Conservation (phyloP, 768 basidiomycete species). For the Psilocybe cyanescens region DNA sequence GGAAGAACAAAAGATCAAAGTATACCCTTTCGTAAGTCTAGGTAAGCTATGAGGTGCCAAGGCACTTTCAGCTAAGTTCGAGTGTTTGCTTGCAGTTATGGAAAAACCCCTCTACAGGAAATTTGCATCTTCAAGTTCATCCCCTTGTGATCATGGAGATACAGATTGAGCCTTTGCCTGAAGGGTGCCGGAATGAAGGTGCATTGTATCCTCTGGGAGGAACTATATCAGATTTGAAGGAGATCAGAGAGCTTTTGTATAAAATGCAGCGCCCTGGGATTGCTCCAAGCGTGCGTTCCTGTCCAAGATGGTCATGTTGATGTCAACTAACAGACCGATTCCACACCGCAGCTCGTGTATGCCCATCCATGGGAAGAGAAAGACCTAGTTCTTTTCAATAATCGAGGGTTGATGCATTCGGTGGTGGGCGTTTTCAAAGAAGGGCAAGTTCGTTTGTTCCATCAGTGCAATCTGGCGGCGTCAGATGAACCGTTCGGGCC, state of each 20-base stretch:
- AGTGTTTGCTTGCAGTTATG: constrained; percentile 54
- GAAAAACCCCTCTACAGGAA: constrained; percentile 86
- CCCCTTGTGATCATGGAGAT: constrained; percentile 69
- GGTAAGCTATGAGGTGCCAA: background rate
- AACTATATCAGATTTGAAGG: constrained; percentile 24
- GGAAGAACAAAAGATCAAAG: constrained; percentile 75
- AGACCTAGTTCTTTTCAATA: constrained; percentile 22
- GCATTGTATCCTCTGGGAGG: constrained; percentile 57
- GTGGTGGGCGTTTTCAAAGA: constrained; percentile 20
- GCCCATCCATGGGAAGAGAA: constrained; percentile 20
- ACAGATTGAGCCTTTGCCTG: constrained; percentile 66
- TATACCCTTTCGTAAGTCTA: constrained; percentile 56
- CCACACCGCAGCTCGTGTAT: constrained; percentile 14
- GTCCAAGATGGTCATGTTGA: no score
- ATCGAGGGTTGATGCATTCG: constrained; percentile 19
- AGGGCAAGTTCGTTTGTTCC: constrained; percentile 20
- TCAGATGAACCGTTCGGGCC: constrained; percentile 17
- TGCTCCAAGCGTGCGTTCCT: constrained; percentile 11
- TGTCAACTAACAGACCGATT: background rate
- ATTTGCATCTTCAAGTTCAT: constrained; percentile 83
- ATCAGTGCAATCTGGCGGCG: constrained; percentile 21
- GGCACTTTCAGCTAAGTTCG: background rate
- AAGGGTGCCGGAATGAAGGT: constrained; percentile 47
- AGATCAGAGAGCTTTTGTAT: constrained; percentile 22
- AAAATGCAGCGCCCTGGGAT: constrained; percentile 26